phyloP scores from a whole-genome alignment of 2,329 filamentous ascomycete species.

The Talaromyces albobiverticillius region DNA sequence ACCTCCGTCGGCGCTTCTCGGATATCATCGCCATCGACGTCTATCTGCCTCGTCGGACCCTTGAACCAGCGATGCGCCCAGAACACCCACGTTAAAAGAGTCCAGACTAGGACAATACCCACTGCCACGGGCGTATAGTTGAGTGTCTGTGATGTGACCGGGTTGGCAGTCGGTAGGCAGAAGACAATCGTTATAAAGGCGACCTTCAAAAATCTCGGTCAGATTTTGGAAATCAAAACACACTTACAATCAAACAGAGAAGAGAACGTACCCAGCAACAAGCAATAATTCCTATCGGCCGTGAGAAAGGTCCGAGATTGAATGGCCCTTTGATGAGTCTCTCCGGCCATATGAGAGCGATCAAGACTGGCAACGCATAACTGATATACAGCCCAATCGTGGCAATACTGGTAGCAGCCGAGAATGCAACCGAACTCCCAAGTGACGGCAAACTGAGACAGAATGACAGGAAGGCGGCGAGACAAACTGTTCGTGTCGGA shows the following conservation, averaged over 20 bases:
- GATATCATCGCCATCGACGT: no score
- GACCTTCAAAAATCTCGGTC: background rate
- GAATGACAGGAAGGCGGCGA: slow-evolving; percentile 10
- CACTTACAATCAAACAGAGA: background rate
- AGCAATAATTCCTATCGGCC: slow-evolving; percentile 6
- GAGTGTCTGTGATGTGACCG: slow-evolving; percentile 10
- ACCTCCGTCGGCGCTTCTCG: no score
- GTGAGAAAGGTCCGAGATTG: slow-evolving; percentile 6
- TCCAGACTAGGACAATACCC: slow-evolving; percentile 7
- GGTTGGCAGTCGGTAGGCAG: slow-evolving; percentile 10
- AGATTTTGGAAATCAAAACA: background rate
- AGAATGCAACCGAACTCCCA: slow-evolving; percentile 11
- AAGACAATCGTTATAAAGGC: slow-evolving; percentile 11
- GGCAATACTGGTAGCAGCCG: slow-evolving; percentile 12
- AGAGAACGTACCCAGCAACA: slow-evolving; percentile 4
- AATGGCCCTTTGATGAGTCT: slow-evolving; percentile 10
- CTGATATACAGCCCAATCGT: slow-evolving; percentile 12
- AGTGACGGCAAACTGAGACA: slow-evolving; percentile 9
- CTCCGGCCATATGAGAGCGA: slow-evolving; percentile 10
- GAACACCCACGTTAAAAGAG: slow-evolving; percentile 4
- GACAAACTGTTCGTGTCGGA: slow-evolving; percentile 8
- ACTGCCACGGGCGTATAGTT: slow-evolving; percentile 13
- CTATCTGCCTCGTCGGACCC: slow-evolving; percentile 9
- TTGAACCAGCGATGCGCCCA: slow-evolving; percentile 13
- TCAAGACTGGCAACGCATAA: slow-evolving; percentile 8